Evolutionary conservation across 768 basidiomycete species (phyloP).

Genomic region (Sarcomyxa edulis): DNA sequence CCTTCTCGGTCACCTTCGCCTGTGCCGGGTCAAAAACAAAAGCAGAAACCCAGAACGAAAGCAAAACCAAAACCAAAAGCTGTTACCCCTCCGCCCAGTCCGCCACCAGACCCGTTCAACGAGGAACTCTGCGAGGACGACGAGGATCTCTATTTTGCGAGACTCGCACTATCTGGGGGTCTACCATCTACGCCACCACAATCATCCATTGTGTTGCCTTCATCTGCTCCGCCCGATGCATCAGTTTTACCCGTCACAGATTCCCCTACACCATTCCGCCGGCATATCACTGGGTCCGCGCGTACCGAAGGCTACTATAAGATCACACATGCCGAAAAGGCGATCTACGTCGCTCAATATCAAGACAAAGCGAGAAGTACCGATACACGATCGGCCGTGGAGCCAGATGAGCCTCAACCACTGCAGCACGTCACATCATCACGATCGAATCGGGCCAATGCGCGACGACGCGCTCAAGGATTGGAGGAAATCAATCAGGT

Average conservation of each 20-base stretch:
- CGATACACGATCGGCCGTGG: conserved; percentile 33
- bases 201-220: conserved; percentile 16
- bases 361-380: conserved; percentile 51
- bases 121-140: conserved; percentile 75
- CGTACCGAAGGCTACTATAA: conserved; percentile 95
- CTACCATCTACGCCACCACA: conserved; percentile 16
- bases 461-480: conserved; percentile 85
- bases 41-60: too few relatives aligned
- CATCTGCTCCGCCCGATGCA: conserved; percentile 15
- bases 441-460: conserved; percentile 87
- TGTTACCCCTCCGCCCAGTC: conserved; percentile 36
- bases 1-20: conserved; percentile 51
- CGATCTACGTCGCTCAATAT: conserved; percentile 88
- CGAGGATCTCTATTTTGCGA: conserved; percentile 82
- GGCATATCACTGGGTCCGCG: conserved; percentile 81
- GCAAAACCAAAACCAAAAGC: conserved; percentile 17
- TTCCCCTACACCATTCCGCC: conserved; percentile 52
- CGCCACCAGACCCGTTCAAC: conserved; percentile 47
- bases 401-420: conserved; percentile 41
- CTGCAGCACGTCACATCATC: conserved; percentile 70
- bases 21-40: too few relatives aligned
- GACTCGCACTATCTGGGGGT: conserved; percentile 46
- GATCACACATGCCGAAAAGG: conserved; percentile 88
- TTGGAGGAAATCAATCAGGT: conserved; percentile 94
- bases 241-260: conserved; percentile 28